Evolutionary conservation across 2,329 filamentous ascomycete genomes (phyloP), one percentile per base, ranked within the genome.

Genomic region (Fusarium graminum): DNA sequence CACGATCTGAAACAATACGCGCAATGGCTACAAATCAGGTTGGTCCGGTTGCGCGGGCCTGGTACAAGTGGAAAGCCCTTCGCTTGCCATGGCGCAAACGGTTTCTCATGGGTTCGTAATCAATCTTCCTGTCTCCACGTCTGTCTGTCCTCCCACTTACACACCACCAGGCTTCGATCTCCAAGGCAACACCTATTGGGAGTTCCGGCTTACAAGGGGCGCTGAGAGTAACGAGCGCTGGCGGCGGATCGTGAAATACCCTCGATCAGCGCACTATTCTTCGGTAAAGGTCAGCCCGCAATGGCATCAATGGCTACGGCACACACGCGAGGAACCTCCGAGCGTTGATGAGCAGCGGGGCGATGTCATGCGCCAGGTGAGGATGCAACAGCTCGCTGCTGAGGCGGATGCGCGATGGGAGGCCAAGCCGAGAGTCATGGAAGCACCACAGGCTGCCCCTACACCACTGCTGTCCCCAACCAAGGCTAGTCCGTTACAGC

Each of bases 271-370:
- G 4, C 85, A 86, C 74, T 80, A 81, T 71, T 85, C 81, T 69
- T 82, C 86, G 32, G 82, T 90, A 52, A 77, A 77, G 55, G 86
- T 90, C 60, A 79, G 84, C 50, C 88, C 88, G 12, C 81, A 83
- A 65, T 91, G 88, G 88, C 88, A 90, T 76, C 88, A 90, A 72
- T 91, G 88, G 88, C 81, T 91, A 46, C 86, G 88, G 16, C 82
- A 90, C 74, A 86, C 83, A 43, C 85, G 88, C 19, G 62, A 72
- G 4, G 74, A 82, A 0, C 80, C 88, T 3, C 88, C 88, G 1
- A 83, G 80, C 3, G 75, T 90, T 12, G 76, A 77, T 1, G 88
- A 91, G 74, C 87, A 90, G 75, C 72, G 77, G 8, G 75, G 74
- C 32, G 88, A 91, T 52, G 73, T 86, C 2, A 72, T 74, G 12